Evolutionary conservation across 2,329 filamentous ascomycete genomes (phyloP), one percentile per base, ranked within the genome.

Genomic region (Trichophyton mentagrophytes): DNA sequence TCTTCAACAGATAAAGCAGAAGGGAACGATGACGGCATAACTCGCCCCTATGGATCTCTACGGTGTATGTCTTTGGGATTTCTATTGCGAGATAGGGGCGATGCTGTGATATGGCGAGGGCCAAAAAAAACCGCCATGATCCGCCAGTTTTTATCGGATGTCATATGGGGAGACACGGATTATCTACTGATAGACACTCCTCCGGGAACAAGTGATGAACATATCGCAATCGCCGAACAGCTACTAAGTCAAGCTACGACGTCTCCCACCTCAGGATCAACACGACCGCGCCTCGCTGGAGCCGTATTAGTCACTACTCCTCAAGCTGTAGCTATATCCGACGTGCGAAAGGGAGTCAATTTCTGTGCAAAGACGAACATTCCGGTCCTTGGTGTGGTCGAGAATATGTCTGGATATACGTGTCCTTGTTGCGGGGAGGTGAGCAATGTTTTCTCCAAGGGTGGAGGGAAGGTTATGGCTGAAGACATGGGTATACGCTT

Each of bases 101-200:
- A 96, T 68, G 92, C 93, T 0, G 91, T 99, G 0, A 93, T 99
- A 44, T 99, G 93, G 93, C 84, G 93, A 59, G 93, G 93, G 0
- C 93, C 93, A 1, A 99, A 99, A 76, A 99, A 99, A 78, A 99
- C 93, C 3, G 93, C 93, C 58, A 99, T 99, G 93, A 90, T 99
- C 62, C 85, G 91, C 46, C 93, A 99, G 73, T 99, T 99, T 71
- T 79, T 99, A 30, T 87, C 88, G 0, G 91, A 96, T 69, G 91
- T 96, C 3, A 80, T 89, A 33, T 97, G 93, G 93, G 82, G 79
- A 0, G 82, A 86, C 25, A 83, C 89, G n/a, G 92, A 97, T 72
- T 97, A 89, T 70, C 80, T 99, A 0, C 82, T 99, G 62, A 89
- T 99, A 69, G 93, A 99, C 73, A 99, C 93, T 2, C 93, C 93